Evolutionary conservation across 2,329 filamentous ascomycete species (phyloP).

Genomic region (Lasiodiplodia sp.): DNA sequence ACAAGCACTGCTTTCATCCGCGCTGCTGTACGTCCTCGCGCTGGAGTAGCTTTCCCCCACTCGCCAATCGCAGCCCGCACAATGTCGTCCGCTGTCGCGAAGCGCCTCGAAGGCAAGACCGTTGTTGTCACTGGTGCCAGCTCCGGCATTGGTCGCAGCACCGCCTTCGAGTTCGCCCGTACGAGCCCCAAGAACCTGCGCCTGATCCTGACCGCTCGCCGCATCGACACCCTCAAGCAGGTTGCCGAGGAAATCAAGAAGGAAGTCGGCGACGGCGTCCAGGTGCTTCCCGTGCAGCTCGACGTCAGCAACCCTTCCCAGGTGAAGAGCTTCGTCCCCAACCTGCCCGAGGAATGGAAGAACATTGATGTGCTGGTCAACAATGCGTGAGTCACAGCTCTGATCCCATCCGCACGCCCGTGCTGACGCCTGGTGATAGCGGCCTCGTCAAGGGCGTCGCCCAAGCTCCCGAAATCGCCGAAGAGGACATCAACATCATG

Average conservation of each 20-base stretch:
- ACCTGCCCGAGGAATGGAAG: conserved; percentile 80
- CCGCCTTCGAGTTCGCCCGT: conserved; percentile 90
- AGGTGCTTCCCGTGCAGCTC: conserved; percentile 82
- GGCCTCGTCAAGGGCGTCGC: conserved; percentile 90
- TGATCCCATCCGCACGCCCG: not conserved
- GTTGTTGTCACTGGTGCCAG: conserved; percentile 91
- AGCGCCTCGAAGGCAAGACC: conserved; percentile 92
- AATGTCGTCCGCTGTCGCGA: conserved; percentile 74
- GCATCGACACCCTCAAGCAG: conserved; percentile 78
- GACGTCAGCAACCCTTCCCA: conserved; percentile 85
- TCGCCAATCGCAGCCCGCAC: conserved; percentile 42
- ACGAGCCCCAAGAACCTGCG: conserved; percentile 81
- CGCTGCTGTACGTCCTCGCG: conserved; percentile 5
- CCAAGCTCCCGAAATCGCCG: conserved; percentile 80
- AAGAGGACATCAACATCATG: conserved; percentile 86
- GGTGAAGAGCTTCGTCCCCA: conserved; percentile 74
- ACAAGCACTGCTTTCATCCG: conserved; percentile 34
- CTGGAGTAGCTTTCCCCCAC: conserved; percentile 4
- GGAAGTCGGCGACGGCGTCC: conserved; percentile 77
- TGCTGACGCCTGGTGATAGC: conserved; percentile 52
- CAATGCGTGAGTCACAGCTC: conserved; percentile 72
- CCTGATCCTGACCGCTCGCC: conserved; percentile 87
- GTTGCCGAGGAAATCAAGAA: conserved; percentile 77
- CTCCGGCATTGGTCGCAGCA: conserved; percentile 85
- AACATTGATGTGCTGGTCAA: conserved; percentile 91